These are phyloP conservation scores for Tremellales sp. DNA, from an alignment of 1,284 basidiomycete species.

Conservation along the genomic window DNA sequence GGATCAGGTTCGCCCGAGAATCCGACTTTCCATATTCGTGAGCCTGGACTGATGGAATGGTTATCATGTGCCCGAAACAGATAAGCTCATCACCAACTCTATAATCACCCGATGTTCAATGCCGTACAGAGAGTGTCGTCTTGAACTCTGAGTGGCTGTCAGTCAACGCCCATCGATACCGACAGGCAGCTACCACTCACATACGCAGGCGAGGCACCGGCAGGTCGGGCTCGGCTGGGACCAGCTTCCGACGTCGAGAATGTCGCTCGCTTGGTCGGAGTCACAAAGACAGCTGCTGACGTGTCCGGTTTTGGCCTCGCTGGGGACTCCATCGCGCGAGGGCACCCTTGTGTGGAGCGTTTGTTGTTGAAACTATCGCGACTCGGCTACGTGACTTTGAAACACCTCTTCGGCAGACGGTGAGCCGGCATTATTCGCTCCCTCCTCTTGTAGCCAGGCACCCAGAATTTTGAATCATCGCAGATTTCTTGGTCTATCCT, in stretches of 20 bases:
- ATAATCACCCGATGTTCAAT: conserved; percentile 50
- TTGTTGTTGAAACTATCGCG: no score
- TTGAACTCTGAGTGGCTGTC: conserved; percentile 32
- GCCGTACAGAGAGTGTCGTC: conserved; percentile 49
- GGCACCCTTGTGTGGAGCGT: no score
- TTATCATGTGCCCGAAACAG: neutral
- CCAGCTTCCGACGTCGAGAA: conserved; percentile 27
- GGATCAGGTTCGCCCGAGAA: conserved; percentile 50
- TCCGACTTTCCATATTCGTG: conserved; percentile 50
- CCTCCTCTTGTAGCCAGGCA: conserved; percentile 1
- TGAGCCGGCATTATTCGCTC: neutral
- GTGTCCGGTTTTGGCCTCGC: neutral
- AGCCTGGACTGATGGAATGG: conserved; percentile 39
- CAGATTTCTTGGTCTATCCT: neutral
- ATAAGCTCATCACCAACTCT: conserved; percentile 32
- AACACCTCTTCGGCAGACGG: neutral
- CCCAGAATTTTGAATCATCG: conserved; percentile 3
- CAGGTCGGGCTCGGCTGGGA: conserved; percentile 28
- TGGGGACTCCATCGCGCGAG: neutral
- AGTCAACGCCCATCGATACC: neutral
- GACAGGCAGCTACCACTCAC: conserved; percentile 14
- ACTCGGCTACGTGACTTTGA: no score
- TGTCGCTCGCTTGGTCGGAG: conserved; percentile 29
- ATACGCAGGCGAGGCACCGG: conserved; percentile 36
- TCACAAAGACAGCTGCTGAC: conserved; percentile 3